Base-by-base conservation (phyloP, 768 basidiomycete genomes). In the Cubamyces sp. region DNA sequence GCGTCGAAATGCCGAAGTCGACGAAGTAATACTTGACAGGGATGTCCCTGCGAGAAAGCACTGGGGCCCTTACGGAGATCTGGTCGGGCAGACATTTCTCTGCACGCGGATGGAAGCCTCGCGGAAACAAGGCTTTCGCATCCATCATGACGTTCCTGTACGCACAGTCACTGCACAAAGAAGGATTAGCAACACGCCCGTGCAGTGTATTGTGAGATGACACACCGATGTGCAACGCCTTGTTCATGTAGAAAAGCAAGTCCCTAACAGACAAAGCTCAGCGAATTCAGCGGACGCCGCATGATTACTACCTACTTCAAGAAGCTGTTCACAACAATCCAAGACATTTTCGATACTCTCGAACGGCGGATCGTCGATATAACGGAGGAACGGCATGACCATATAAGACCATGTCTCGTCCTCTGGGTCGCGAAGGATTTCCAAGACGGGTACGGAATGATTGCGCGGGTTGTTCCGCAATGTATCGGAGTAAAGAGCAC, bases 1-100 rank as follows among this genome's bases (percentile, higher is more conserved):
- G 53, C 0, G 62, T 61, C 0, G 72, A 73, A 14, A 73, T 64
- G 28, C 71, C 71, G 55, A 70, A 72, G 64, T 73, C 73, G 18
- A 70, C 54, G 54, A 37, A 71, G 57, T 72, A 73, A 51, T 72
- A 72, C 19, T 61, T 66, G 21, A 70, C 55, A 4, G 61, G 46
- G 19, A 46, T 45, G 3, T 34, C 39, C 5, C 61, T 34, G 7
- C 66, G 51, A 0, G 54, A 47, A 7, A 54, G 34, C 14, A 30
- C 41, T 0, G 53, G 50, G 3, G 63, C 51, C 4, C 16, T 25
- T 1, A 2, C 4, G 7, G 37, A 16, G 5, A 39, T 43, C 18
- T 26, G 39, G 41, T 57, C 47, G 0, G 64, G 51, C 0, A 46
- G 42, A 34, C 18, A 21, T 0, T 30, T 28, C 3, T n/a, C 23